A percentile compares a stretch with the other conserved stretches of the same genome.
phyloP scores from a whole-genome alignment of 805 yeast species.

The Metschnikowia arizonensis region DNA sequence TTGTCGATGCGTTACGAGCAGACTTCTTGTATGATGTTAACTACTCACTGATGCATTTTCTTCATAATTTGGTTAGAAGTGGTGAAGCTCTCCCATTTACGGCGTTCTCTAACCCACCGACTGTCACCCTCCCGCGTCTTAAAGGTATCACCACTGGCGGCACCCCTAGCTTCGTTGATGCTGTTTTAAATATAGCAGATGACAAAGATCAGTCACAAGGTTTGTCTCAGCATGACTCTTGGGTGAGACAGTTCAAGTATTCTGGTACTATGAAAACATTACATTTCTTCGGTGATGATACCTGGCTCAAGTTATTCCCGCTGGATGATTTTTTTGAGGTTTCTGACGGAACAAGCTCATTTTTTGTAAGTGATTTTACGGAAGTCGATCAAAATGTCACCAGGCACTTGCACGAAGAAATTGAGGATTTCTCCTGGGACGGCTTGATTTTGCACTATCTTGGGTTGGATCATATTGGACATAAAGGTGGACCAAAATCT shows the following conservation, averaged over 20 bases:
- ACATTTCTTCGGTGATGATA: slow-evolving; percentile 94
- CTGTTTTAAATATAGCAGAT: slow-evolving; percentile 89
- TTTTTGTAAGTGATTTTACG: slow-evolving; percentile 90
- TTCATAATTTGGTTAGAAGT: slow-evolving; percentile 58
- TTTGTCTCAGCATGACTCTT: slow-evolving; percentile 73
- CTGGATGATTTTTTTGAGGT: slow-evolving; percentile 47
- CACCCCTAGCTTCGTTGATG: slow-evolving; percentile 90
- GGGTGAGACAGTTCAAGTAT: slow-evolving; percentile 66
- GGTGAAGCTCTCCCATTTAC: slow-evolving; percentile 86
- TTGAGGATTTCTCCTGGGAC: slow-evolving; percentile 64
- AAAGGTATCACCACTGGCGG: slow-evolving; percentile 95
- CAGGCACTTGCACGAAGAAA: slow-evolving; percentile 66
- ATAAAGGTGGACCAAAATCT: slow-evolving; percentile 88
- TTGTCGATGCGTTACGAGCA: slow-evolving; percentile 88
- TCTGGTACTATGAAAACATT: slow-evolving; percentile 39
- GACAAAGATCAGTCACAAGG: slow-evolving; percentile 71
- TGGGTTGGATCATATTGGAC: slow-evolving; percentile 97
- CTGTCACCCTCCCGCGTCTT: slow-evolving; percentile 90
- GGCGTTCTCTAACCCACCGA: slow-evolving; percentile 91
- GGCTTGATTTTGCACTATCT: slow-evolving; percentile 82
- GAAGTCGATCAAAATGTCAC: slow-evolving; percentile 94
- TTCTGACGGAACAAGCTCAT: slow-evolving; percentile 85
- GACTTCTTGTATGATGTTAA: slow-evolving; percentile 72
- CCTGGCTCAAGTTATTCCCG: slow-evolving; percentile 93
- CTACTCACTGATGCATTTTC: slow-evolving; percentile 57